Evolutionary conservation across 2,329 filamentous ascomycete species (phyloP), one percentile per base, ranked within the genome.

Genomic region (Cercospora citrullina): DNA sequence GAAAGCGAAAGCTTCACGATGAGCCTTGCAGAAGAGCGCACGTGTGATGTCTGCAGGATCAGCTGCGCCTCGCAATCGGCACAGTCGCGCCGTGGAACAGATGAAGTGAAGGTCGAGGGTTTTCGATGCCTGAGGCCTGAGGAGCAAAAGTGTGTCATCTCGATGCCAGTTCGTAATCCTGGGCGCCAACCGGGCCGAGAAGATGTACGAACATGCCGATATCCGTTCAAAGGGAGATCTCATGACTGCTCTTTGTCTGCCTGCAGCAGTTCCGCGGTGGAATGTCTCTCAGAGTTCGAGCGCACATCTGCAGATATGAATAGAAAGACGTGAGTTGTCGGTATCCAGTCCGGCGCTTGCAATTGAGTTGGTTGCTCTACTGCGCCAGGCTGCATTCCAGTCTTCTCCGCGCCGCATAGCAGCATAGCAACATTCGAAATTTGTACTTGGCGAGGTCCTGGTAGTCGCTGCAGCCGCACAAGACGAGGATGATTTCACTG

Each of bases 31-130:
- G 28, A 62, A 30, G 48, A 55, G 1, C 4, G 28, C 42, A 53
- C 61, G 51, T 55, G 48, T 55, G 45, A 26, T 55, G 45, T 23
- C 21, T 63, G 48, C 10, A 63, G 42, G 61, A 55, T 53, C 10
- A 16, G 61, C 61, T 63, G 61, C 61, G 45, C 48, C 61, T 63
- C 42, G 28, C 45, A 39, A 55, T 63, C 61, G 61, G 45, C 45
- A 55, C 28, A 63, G 16, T 45, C 21, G 39, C 21, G 33, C 60
- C 60, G 36, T 62, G 7, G 10, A 62, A 28, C 28, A 28, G 5
- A 28, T 53, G 48, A 53, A 55, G 48, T 30, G 39, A n/a, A 45
- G 14, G 60, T 30, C 26, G 16, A 16, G 51, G 60, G 31, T 23
- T 21, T 21, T 14, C 2, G 28, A 16, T 59, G 57, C 28, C 57